Evolutionary conservation across 495 filamentous ascomycete genomes (phyloP), one percentile per base, ranked within the genome.

Genomic region (Talaromyces ruber): DNA sequence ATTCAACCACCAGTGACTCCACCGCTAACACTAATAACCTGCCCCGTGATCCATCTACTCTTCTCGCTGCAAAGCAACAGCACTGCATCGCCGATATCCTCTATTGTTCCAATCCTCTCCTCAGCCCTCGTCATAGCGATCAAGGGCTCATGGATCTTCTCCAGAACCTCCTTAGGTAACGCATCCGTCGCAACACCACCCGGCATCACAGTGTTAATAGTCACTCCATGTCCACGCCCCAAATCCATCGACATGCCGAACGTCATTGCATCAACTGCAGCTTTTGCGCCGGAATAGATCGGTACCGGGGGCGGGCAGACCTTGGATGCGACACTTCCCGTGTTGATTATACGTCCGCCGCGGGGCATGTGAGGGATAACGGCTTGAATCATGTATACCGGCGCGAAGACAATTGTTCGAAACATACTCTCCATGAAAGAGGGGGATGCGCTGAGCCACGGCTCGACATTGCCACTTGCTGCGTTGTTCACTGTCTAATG

Each of bases 41-140:
- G 73, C 16, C 78, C 81, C 0, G 79, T 82, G 43, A 84, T 70
- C 81, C 79, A 82, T 7, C 76, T 67, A 50, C 73, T 76, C 65
- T 79, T 75, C 67, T 82, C 81, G 11, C 70, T 73, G 11, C 70
- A 73, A 9, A 83, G 50, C n/a, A 82, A 65, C 21, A 76, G 57
- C 22, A 78, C 78, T 9, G 73, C 72, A 65, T 81, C 79, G 16
- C 73, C 79, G 60, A 84, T 69, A 68, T 84, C 78, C 39, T 72
- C 66, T 0, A 70, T 65, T 1, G 47, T 71, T 0, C 72, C 76
- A 2, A 64, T 63, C 6, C 71, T 59, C 50, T 71, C 68, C 24
- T 70, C 74, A 59, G 68, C 69, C 61, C 50, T 70, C 47, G 58
- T 69, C 50, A 74, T 37, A 22, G 64, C 60, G 14, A 67, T 32